Conservation (phyloP, 768 basidiomycete genomes). For the Termitomyces sp. region DNA sequence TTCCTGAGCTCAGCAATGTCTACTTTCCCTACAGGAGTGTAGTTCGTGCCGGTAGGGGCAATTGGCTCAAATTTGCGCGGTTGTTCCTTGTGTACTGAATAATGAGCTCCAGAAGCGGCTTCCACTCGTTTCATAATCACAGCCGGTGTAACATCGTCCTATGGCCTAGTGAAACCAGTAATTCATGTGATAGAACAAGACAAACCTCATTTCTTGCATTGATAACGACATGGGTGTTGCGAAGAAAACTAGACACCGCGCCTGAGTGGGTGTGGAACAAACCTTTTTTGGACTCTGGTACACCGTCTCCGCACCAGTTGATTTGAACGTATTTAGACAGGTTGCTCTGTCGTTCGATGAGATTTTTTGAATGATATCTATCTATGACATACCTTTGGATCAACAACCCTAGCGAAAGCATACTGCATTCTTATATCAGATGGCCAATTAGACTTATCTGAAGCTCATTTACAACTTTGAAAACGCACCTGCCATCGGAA, state of each 20-base stretch:
- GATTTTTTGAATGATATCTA: neutral
- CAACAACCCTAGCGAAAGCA: slow-evolving; percentile 80
- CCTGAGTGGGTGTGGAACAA: slow-evolving; percentile 85
- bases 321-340: slow-evolving; percentile 92
- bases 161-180: neutral
- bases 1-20: slow-evolving; percentile 61
- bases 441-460: slow-evolving; percentile 9
- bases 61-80: slow-evolving; percentile 73
- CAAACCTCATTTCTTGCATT: slow-evolving; percentile 81
- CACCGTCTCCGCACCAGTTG: slow-evolving; percentile 97
- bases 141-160: slow-evolving; percentile 72
- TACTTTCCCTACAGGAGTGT: slow-evolving; percentile 68
- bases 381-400: slow-evolving; percentile 64
- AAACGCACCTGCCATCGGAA: slow-evolving; percentile 77
- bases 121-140: slow-evolving; percentile 85
- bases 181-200: slow-evolving; percentile 4
- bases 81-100: slow-evolving; percentile 78
- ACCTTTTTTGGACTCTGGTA: slow-evolving; percentile 88
- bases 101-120: slow-evolving; percentile 86
- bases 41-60: slow-evolving; percentile 71
- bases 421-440: slow-evolving; percentile 73
- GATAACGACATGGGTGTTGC: slow-evolving; percentile 81
- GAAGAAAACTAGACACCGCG: slow-evolving; percentile 74
- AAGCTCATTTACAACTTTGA: slow-evolving; percentile 1
- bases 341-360: slow-evolving; percentile 47